Base-by-base conservation (phyloP, 2,329 filamentous ascomycete genomes). In the Diaporthe citri region DNA sequence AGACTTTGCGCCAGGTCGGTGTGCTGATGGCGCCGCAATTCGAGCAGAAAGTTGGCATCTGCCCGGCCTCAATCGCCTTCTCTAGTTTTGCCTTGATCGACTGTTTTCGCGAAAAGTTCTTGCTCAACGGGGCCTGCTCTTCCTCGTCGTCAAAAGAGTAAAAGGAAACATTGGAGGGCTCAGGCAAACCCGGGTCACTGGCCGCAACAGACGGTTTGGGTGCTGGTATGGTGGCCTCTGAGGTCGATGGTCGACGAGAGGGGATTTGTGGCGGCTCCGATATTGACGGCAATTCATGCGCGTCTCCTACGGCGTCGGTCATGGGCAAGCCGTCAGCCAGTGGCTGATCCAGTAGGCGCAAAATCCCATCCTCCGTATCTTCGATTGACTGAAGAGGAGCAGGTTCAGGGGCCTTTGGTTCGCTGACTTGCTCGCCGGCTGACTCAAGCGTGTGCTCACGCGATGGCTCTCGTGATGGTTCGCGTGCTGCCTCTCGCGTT, bases 1-100 rank as follows among this genome's bases (percentile, higher is more conserved):
- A 98, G 17, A 97, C 95, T 80, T 96, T 97, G 76, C 97, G 92
- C 97, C 97, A 99, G 0, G 96, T 98, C 0, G 96, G 95, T 0
- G 97, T 99, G 80, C 98, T 94, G 74, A 99, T 97, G 9, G 95
- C 94, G 8, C 97, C 97, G 80, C 97, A 99, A 80, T 98, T 98
- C 77, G 91, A 91, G 82, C 97, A 99, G 80, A 93, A 98, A 1
- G 93, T 93, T 0, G 97, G 97, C 87, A 96, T 93, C 78, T 95
- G 90, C 7, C 97, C 97, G 72, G 91, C 91, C n/a, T 89, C 88
- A 72, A 98, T 92, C 0, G 91, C 91, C 52, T 86, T 85, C 77
- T 92, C 88, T 2, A 93, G 81, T 56, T 88, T 88, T 76, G 91
- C 88, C 79, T 88, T 89, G 78, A 91, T 91, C 3, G 89, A 86